Evolutionary conservation across 257 asterid species (phyloP), one percentile per base, ranked within the genome.

Genomic region (Rehmannia glutinosa): DNA sequence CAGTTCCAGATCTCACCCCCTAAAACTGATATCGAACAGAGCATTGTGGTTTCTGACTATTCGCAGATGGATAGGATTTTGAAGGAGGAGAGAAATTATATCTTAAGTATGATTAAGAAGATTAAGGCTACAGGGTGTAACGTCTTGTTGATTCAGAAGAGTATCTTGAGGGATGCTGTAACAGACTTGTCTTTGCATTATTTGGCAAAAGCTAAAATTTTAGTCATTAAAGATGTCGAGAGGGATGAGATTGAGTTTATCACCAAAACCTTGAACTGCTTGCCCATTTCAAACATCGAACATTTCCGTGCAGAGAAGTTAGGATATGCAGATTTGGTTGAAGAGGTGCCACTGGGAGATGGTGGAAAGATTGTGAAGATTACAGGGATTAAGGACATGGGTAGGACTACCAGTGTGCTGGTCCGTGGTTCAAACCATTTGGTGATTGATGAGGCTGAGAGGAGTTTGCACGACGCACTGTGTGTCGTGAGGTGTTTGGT

Each of bases 1-100:
- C 98, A 94, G 72, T 94, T 94, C 45, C 99, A 91, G 78, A 91
- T 94, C 60, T 91, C 98, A 0, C 99, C 99, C 11, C 99, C 99
- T 0, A 94, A 94, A 68, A 94, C 99, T 1, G 99, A 94, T 74
- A 94, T 94, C 12, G 99, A 94, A 75, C 99, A 94, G 79, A 88
- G 96, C 71, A 91, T 94, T 33, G 96, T 94, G 69, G 96, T 94
- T 17, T 94, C 99, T 3, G 99, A 94, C 82, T 94, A 94, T 55
- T 77, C 99, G 1, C 99, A 94, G 79, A 91, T 94, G 97, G 99
- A 94, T 75, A 89, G 99, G 81, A 91, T 94, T 65, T 73, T 94
- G 87, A 94, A 94, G 82, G 98, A 94, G 82, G 99, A 94, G 81
- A 94, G 99, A 59, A 94, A 91, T 68, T 94, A 87, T 56, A 91